phyloP scores from a whole-genome alignment of 2,329 filamentous ascomycete genomes.

The Neopestalotiopsis clavispora region DNA sequence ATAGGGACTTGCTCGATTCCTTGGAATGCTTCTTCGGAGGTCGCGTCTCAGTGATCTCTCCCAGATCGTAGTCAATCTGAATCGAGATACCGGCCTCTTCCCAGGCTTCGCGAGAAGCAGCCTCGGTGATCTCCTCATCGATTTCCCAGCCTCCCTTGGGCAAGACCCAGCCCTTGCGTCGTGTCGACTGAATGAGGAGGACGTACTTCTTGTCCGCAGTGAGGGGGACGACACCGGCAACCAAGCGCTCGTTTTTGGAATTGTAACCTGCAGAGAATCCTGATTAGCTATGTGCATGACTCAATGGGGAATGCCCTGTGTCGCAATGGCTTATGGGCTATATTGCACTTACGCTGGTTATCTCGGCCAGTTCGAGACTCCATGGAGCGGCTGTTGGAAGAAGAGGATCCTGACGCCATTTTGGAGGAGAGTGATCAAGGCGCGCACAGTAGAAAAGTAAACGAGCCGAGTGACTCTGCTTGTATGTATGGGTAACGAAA shows the following conservation, averaged over 20 bases:
- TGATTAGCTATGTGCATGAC: constrained; percentile 37
- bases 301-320: background rate
- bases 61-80: constrained; percentile 83
- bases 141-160: constrained; percentile 98
- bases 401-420: constrained; percentile 34
- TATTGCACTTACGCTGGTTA: constrained; percentile 75
- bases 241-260: constrained; percentile 87
- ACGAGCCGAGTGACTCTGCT: constrained; percentile 6
- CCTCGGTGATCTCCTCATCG: constrained; percentile 85
- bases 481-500: constrained; percentile 12
- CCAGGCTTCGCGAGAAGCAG: constrained; percentile 92
- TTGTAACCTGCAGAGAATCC: constrained; percentile 75
- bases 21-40: constrained; percentile 75
- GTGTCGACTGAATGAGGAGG: constrained; percentile 89
- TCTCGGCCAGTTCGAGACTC: constrained; percentile 77
- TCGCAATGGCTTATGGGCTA: constrained; percentile 17
- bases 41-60: constrained; percentile 83
- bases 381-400: constrained; percentile 58
- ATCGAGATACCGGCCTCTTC: constrained; percentile 95
- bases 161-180: constrained; percentile 91
- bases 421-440: constrained; percentile 23
- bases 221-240: constrained; percentile 91
- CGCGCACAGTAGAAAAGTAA: constrained; percentile 21
- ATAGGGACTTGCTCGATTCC: constrained; percentile 65
- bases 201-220: constrained; percentile 86